These are phyloP conservation scores for Syzygium syzygioides DNA, from an alignment of 441 rosid genomes.

Conservation along the genomic window DNA sequence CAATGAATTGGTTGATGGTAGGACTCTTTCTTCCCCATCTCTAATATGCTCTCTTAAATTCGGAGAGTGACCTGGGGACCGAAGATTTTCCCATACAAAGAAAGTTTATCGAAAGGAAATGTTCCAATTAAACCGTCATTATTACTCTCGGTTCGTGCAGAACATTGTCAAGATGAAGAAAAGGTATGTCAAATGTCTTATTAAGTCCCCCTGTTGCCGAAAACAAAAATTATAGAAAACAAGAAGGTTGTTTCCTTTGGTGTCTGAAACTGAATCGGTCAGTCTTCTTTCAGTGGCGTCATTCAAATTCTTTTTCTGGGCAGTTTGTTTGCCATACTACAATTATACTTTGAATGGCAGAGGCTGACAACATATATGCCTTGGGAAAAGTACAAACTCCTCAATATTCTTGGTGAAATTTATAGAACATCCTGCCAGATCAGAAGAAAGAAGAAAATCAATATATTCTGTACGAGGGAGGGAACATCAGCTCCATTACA, in stretches of 20 bases:
- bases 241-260: not conserved
- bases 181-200: not conserved
- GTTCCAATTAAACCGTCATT: not conserved
- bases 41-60: not conserved
- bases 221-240: not conserved
- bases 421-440: not conserved
- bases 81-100: not conserved
- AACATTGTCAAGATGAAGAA: not conserved
- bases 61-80: not conserved
- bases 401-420: not conserved
- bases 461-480: not conserved
- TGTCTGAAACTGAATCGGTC: not conserved
- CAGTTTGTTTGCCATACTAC: not conserved
- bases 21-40: not conserved
- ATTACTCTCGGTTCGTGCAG: not conserved
- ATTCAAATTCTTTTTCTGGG: not conserved
- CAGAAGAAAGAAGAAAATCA: not conserved
- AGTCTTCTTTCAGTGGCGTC: not conserved
- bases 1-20: not conserved
- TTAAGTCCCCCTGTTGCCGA: not conserved
- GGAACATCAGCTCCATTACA: not conserved
- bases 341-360: not conserved
- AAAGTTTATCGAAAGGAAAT: not conserved
- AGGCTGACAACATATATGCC: not conserved
- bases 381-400: not conserved